A percentile compares a stretch with the other conserved stretches of the same genome.
These are phyloP conservation scores for Saccharomycopsis javanensis DNA, from an alignment of 805 yeast genomes.

Conservation along the genomic window DNA sequence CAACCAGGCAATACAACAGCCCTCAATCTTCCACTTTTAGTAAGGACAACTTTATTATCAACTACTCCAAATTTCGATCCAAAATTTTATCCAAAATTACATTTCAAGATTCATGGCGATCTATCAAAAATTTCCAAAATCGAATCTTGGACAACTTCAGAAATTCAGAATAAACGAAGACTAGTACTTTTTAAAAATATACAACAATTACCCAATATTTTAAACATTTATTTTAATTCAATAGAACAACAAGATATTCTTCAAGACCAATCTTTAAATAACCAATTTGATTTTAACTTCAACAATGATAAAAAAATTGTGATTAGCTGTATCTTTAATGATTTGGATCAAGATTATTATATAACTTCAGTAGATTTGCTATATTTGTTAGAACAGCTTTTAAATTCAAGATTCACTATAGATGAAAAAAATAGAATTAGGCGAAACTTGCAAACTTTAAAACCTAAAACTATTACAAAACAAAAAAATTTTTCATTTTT, in stretches of 20 bases:
- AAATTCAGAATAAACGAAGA: slow-evolving; percentile 34
- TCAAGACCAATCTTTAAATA: not conserved
- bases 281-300: not conserved
- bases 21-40: not conserved
- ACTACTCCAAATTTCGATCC: not conserved
- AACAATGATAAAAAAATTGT: slow-evolving; percentile 22
- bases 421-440: slow-evolving; percentile 65
- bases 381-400: slow-evolving; percentile 42
- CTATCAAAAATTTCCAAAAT: slow-evolving; percentile 27
- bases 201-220: not conserved
- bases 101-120: slow-evolving; percentile 3
- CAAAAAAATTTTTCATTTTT: slow-evolving; percentile 28
- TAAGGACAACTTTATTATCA: slow-evolving; percentile 3
- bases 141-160: slow-evolving; percentile 38
- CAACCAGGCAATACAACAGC: slow-evolving; percentile 25
- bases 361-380: slow-evolving; percentile 62
- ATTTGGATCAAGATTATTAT: slow-evolving; percentile 30
- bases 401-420: slow-evolving; percentile 40
- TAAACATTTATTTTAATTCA: slow-evolving; percentile 21
- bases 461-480: slow-evolving; percentile 51
- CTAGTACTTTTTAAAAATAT: slow-evolving; percentile 34
- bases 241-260: not conserved
- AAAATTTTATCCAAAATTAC: slow-evolving; percentile 3
- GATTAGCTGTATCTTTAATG: slow-evolving; percentile 53
- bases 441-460: slow-evolving; percentile 53